Evolutionary conservation across 345 rosid species (phyloP).

Genomic region (Eucalyptus sideroxylon): DNA sequence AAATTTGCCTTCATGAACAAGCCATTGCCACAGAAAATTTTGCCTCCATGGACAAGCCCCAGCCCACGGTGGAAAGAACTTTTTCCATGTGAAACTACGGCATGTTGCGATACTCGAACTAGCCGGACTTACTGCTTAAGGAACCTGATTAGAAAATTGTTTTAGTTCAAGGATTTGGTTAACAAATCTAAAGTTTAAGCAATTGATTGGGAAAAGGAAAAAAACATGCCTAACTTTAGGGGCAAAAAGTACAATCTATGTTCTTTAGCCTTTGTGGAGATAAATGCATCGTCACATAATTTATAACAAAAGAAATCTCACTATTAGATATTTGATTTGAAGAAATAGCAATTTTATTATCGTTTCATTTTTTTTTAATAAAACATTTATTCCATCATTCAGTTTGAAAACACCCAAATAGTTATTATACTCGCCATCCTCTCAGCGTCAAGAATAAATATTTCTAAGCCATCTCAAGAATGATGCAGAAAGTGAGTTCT

Average conservation of each 20-base stretch:
- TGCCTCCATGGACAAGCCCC: not conserved
- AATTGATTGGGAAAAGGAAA: not conserved
- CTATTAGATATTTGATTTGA: not conserved
- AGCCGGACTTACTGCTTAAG: not conserved
- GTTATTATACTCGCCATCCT: not conserved
- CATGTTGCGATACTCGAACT: not conserved
- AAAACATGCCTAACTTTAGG: not conserved
- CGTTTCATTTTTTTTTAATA: not conserved
- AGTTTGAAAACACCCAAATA: not conserved
- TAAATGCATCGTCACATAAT: not conserved
- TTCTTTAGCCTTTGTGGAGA: not conserved
- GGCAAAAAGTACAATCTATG: not conserved
- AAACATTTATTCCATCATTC: not conserved
- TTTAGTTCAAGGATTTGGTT: not conserved
- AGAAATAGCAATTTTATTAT: not conserved
- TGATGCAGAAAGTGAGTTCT: not conserved
- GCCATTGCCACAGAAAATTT: not conserved
- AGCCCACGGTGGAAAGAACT: not conserved
- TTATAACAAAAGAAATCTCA: not conserved
- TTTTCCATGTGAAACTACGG: not conserved
- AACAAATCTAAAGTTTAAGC: not conserved
- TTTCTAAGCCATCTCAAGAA: not conserved
- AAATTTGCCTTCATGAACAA: not conserved
- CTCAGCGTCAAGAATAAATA: not conserved
- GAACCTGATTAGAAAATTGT: not conserved